phyloP scores from a whole-genome alignment of 148 eudicot species.

The Persicaria maculosa region DNA sequence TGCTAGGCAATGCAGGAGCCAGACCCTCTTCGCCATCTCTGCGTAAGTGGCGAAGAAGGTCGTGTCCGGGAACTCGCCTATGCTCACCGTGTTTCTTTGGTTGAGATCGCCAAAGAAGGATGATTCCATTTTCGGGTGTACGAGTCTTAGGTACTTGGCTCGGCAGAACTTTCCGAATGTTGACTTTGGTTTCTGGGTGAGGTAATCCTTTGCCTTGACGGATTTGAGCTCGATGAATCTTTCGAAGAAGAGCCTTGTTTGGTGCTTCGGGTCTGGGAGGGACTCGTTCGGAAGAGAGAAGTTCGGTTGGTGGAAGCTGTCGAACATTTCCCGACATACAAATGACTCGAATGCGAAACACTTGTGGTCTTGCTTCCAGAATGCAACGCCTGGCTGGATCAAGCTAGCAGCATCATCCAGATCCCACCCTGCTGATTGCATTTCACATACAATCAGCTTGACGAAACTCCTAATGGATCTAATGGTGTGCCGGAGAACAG shows the following conservation, averaged over 20 bases:
- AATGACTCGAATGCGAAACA: slow-evolving; percentile 78
- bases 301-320: slow-evolving; percentile 51
- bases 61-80: slow-evolving; percentile 58
- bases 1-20: slow-evolving; percentile 72
- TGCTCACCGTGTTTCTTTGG: slow-evolving; percentile 43
- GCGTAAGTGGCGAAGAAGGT: slow-evolving; percentile 42
- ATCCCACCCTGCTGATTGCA: slow-evolving; percentile 83
- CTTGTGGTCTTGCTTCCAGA: slow-evolving; percentile 42
- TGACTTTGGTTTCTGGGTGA: slow-evolving; percentile 57
- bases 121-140: slow-evolving; percentile 82
- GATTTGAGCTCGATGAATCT: slow-evolving; percentile 56
- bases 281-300: slow-evolving; percentile 42
- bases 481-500: slow-evolving; percentile 43
- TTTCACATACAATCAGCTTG: slow-evolving; percentile 46
- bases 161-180: slow-evolving; percentile 62
- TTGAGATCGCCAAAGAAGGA: slow-evolving; percentile 54
- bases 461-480: slow-evolving; percentile 66
- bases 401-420: slow-evolving; percentile 52
- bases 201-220: slow-evolving; percentile 47
- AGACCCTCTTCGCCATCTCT: slow-evolving; percentile 74
- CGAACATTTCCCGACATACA: slow-evolving; percentile 75
- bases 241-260: slow-evolving; percentile 42
- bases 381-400: slow-evolving; percentile 59
- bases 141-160: slow-evolving; percentile 48
- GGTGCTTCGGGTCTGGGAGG: slow-evolving; percentile 29